Conservation (phyloP, 495 filamentous ascomycete genomes). For the Usnea hakonensis region DNA sequence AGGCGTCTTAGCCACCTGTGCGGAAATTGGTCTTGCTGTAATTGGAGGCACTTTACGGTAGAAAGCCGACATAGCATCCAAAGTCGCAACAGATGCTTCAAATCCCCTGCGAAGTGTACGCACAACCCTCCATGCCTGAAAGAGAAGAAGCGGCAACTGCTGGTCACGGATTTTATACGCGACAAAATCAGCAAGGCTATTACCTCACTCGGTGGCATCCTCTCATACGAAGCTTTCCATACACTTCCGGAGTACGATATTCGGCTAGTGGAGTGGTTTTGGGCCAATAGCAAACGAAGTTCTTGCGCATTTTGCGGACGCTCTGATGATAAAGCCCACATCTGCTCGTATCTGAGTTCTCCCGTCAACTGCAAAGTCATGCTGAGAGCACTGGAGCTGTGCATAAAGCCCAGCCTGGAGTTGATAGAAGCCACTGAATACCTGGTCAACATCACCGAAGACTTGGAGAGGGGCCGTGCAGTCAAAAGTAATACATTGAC, state of each 20-base stretch:
- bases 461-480: neutral
- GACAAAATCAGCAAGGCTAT: neutral
- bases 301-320: neutral
- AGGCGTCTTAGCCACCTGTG: conserved; percentile 34
- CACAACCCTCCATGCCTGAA: conserved; percentile 30
- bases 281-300: neutral
- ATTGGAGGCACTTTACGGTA: conserved; percentile 27
- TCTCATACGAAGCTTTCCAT: neutral
- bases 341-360: neutral
- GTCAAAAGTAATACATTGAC: neutral
- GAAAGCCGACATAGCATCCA: conserved; percentile 27
- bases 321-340: neutral
- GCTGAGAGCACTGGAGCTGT: neutral
- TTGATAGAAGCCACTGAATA: neutral
- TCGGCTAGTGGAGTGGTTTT: neutral
- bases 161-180: neutral
- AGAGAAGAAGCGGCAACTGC: conserved; percentile 17
- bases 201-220: neutral
- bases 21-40: conserved; percentile 35
- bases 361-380: neutral
- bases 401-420: neutral
- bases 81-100: conserved; percentile 30
- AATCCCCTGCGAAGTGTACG: conserved; percentile 16
- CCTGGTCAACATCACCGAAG: neutral
- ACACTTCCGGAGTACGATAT: neutral